These are phyloP conservation scores for Tephrocybe sp. DNA, from an alignment of 768 basidiomycete genomes.

Conservation along the genomic window DNA sequence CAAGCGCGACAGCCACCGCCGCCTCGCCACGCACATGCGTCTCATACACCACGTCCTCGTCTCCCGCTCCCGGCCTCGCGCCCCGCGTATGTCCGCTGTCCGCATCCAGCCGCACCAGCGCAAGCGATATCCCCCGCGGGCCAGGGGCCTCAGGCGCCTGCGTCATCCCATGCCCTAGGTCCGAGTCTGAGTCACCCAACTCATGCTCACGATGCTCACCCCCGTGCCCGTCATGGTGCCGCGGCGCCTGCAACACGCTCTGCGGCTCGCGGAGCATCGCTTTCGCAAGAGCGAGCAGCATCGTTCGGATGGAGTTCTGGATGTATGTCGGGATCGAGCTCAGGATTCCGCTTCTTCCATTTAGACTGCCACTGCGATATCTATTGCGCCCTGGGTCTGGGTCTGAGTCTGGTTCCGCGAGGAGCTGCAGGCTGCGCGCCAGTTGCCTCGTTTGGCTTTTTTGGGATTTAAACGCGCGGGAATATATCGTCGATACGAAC, in stretches of 20 bases:
- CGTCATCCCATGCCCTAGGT: too few relatives aligned
- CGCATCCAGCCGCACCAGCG: constrained; percentile 39
- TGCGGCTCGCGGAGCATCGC: constrained; percentile 44
- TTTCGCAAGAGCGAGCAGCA: constrained; percentile 39
- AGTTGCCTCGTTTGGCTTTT: constrained; percentile 41
- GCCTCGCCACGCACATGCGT: constrained; percentile 47
- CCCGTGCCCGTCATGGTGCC: not conserved
- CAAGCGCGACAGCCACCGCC: constrained; percentile 40
- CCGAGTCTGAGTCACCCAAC: constrained; percentile 11
- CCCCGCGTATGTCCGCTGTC: constrained; percentile 20
- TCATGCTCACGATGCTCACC: too few relatives aligned
- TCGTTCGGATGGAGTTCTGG: constrained; percentile 24
- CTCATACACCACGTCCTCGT: constrained; percentile 40
- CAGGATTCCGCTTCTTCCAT: constrained; percentile 10
- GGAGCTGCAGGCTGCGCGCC: constrained; percentile 28
- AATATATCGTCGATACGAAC: constrained; percentile 52
- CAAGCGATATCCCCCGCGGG: constrained; percentile 42
- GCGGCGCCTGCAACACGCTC: constrained; percentile 27
- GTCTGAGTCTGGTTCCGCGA: too few relatives aligned
- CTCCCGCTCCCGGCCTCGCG: too few relatives aligned
- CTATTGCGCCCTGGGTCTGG: too few relatives aligned
- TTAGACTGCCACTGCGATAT: too few relatives aligned
- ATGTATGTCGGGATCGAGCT: constrained; percentile 21
- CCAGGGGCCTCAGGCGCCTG: too few relatives aligned
- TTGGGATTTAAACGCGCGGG: constrained; percentile 44